phyloP scores from a whole-genome alignment of 352 stramenopile genomes.

The Pythium oligandrum region DNA sequence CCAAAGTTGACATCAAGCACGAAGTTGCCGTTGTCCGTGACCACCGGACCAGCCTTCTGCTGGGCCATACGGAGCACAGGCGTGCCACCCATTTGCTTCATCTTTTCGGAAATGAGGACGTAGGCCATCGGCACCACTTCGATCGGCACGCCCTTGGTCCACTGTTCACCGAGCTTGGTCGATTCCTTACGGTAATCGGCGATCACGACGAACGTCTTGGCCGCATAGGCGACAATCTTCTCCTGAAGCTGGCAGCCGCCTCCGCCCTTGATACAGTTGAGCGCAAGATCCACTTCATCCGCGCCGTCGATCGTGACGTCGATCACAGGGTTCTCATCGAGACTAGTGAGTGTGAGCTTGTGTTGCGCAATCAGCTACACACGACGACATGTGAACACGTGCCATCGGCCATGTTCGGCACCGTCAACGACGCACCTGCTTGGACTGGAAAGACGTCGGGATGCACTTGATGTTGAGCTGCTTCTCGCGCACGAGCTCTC shows the following conservation, averaged over 20 bases:
- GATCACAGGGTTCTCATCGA: conserved; percentile 85
- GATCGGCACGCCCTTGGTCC: conserved; percentile 91
- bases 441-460: conserved; percentile 97
- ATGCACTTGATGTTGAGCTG: conserved; percentile 95
- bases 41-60: conserved; percentile 92
- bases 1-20: conserved; percentile 88
- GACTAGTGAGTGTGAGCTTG: conserved; percentile 71
- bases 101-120: conserved; percentile 88
- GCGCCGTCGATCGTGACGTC: conserved; percentile 99
- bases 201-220: conserved; percentile 98
- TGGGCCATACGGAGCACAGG: conserved; percentile 80
- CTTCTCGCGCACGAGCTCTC: conserved; percentile 89
- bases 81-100: conserved; percentile 48
- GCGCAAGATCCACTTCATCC: conserved; percentile 95
- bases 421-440: conserved; percentile 47
- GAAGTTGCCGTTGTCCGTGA: conserved; percentile 97
- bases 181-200: conserved; percentile 93
- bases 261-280: conserved; percentile 98
- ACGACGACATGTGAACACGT: background rate
- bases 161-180: conserved; percentile 78
- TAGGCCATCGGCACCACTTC: conserved; percentile 98
- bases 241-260: conserved; percentile 94
- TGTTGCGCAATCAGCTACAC: conserved; percentile 82
- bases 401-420: conserved; percentile 17
- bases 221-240: conserved; percentile 91